These are phyloP conservation scores for Sarocladiaceae sp. DNA, from an alignment of 2,329 filamentous ascomycete species.

Conservation along the genomic window DNA sequence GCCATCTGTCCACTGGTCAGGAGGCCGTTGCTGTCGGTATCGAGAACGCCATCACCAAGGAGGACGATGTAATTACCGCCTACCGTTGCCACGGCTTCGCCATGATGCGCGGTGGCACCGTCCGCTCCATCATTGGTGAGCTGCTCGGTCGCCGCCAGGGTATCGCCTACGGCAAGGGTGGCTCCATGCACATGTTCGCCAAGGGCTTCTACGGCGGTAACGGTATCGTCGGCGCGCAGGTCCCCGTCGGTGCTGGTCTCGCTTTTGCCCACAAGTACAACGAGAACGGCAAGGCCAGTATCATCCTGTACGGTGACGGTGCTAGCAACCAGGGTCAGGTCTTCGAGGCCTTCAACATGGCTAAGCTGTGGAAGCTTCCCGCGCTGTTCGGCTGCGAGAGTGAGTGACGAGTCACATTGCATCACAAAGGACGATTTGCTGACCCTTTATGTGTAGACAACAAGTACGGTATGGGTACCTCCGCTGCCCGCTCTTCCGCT, in stretches of 20 bases:
- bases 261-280: conserved; percentile 97
- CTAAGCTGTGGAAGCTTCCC: conserved; percentile 96
- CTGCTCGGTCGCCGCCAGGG: conserved; percentile 90
- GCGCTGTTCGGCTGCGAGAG: conserved; percentile 97
- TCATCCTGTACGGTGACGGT: conserved; percentile 95
- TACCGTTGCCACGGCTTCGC: conserved; percentile 99
- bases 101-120: conserved; percentile 85
- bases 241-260: conserved; percentile 91
- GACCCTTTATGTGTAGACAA: conserved; percentile 61
- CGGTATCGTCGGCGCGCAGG: conserved; percentile 97
- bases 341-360: conserved; percentile 99
- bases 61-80: conserved; percentile 93
- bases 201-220: conserved; percentile 98
- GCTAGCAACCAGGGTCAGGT: conserved; percentile 99
- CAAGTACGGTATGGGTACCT: conserved; percentile 99
- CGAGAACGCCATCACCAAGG: conserved; percentile 86
- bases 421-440: conserved; percentile 8
- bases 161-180: conserved; percentile 98
- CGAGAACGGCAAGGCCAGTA: conserved; percentile 74
- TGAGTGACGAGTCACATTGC: conserved; percentile 42
- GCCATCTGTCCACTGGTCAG: conserved; percentile 94
- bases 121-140: conserved; percentile 93
- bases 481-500: conserved; percentile 86
- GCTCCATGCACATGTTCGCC: conserved; percentile 99
- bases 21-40: conserved; percentile 97